These are phyloP conservation scores for Podospora bellae-mahoneyi DNA, from an alignment of 495 filamentous ascomycete genomes.

Conservation along the genomic window DNA sequence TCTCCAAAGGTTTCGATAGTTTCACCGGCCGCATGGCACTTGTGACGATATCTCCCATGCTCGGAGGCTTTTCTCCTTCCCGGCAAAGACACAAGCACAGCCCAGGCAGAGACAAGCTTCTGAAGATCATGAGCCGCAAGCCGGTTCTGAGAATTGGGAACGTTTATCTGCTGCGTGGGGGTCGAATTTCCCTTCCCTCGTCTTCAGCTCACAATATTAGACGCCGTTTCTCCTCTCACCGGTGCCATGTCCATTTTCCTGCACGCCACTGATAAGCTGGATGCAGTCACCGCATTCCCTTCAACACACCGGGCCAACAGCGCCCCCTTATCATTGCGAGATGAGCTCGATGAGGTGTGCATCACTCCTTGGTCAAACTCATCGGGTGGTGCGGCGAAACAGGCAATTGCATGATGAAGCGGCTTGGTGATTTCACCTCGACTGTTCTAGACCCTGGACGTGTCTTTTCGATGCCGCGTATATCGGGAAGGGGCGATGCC, in stretches of 20 bases:
- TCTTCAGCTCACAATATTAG: slow-evolving; percentile 1
- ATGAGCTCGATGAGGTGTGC: neutral
- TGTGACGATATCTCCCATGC: neutral
- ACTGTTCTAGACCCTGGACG: neutral
- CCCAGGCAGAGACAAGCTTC: neutral
- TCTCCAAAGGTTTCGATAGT: neutral
- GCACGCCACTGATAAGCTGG: neutral
- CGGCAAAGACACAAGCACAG: neutral
- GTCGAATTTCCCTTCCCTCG: neutral
- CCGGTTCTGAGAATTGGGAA: neutral
- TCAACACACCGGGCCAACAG: neutral
- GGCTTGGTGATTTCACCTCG: neutral
- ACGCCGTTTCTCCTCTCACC: neutral
- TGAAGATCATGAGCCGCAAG: neutral
- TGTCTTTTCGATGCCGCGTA: neutral
- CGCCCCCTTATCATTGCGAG: neutral
- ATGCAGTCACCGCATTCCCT: neutral
- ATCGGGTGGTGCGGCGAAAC: neutral
- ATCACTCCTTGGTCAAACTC: neutral
- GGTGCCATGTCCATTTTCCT: neutral
- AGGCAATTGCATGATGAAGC: neutral
- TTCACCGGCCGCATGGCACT: neutral
- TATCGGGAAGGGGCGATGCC: too few relatives aligned
- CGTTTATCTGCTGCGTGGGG: slow-evolving; percentile 4
- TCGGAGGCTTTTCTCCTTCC: slow-evolving; percentile 4